Percentiles rank a stretch among this genome's conserved stretches.
These are phyloP conservation scores for Phytophthora litchii DNA, from an alignment of 352 stramenopile genomes.

Conservation along the genomic window DNA sequence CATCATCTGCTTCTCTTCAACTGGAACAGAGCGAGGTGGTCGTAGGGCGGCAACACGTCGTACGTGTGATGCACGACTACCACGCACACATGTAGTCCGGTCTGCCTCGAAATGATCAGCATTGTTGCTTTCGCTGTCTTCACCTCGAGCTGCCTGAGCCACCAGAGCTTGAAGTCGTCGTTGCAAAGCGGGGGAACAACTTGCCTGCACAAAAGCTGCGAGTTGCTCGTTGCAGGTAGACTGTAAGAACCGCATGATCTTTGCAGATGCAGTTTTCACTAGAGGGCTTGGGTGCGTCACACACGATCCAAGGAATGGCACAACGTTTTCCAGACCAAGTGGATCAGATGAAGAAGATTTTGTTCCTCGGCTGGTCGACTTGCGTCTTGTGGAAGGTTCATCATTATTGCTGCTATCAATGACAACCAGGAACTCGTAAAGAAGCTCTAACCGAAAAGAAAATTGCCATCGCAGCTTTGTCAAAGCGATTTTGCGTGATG, in stretches of 20 bases:
- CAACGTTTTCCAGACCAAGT: constrained; percentile 67
- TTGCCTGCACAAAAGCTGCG: constrained; percentile 53
- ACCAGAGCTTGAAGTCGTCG: constrained; percentile 61
- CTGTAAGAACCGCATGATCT: constrained; percentile 55
- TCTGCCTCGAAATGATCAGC: constrained; percentile 62
- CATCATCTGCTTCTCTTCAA: constrained; percentile 65
- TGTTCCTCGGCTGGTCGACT: constrained; percentile 3
- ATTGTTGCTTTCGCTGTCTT: constrained; percentile 52
- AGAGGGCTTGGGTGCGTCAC: constrained; percentile 60
- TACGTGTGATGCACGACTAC: constrained; percentile 75
- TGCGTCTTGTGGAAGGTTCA: constrained; percentile 28
- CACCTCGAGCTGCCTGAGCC: constrained; percentile 18
- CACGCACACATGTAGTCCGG: constrained; percentile 63
- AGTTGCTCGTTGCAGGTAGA: constrained; percentile 42
- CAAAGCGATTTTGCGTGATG: constrained; percentile 49
- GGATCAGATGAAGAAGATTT: constrained; percentile 39
- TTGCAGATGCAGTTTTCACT: constrained; percentile 42
- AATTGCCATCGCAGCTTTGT: constrained; percentile 71
- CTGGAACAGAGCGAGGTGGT: constrained; percentile 64
- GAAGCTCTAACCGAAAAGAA: constrained; percentile 60
- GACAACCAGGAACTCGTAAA: constrained; percentile 54
- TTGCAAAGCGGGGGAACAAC: constrained; percentile 65
- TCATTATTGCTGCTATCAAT: constrained; percentile 21
- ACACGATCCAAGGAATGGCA: constrained; percentile 75
- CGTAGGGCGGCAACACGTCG: constrained; percentile 71